Evolutionary conservation across 129 eudicot genomes (phyloP).

Genomic region (Smallanthus sonchifolius): DNA sequence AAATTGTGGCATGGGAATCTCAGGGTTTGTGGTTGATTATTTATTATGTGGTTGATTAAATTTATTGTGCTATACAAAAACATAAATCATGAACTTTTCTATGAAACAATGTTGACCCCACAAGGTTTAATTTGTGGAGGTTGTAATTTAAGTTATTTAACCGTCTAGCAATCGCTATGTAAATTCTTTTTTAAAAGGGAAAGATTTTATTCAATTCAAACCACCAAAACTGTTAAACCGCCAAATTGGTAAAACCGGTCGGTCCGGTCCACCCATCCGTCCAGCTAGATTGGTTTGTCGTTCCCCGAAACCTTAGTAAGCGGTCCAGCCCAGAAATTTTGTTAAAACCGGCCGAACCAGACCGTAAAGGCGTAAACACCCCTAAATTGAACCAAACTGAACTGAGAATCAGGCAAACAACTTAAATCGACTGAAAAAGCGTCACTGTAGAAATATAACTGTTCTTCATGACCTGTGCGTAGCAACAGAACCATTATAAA

Average conservation of each 20-base stretch:
- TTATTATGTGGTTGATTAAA: slow-evolving; percentile 4
- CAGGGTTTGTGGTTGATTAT: slow-evolving; percentile 12
- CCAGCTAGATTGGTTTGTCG: no score
- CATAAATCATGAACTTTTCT: slow-evolving; percentile 12
- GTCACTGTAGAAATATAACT: slow-evolving; percentile 87
- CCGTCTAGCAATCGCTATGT: no score
- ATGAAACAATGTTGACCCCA: slow-evolving; percentile 4
- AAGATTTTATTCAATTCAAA: no score
- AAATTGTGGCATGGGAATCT: slow-evolving; percentile 18
- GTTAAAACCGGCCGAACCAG: no score
- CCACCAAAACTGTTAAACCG: no score
- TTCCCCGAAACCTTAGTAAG: neutral
- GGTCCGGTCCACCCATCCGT: no score
- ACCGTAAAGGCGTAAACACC: no score
- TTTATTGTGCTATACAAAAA: neutral
- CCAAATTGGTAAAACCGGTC: no score
- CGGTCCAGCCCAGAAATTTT: no score
- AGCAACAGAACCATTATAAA: slow-evolving; percentile 6
- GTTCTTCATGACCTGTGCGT: slow-evolving; percentile 78
- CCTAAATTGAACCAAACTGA: neutral
- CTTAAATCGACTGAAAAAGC: slow-evolving; percentile 61
- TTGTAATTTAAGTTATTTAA: no score
- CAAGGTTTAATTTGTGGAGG: neutral
- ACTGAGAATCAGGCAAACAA: neutral
- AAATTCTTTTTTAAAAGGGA: no score